Base-by-base conservation (phyloP, 2,329 filamentous ascomycete genomes). In the Chrysoporthe deuterocubensis region DNA sequence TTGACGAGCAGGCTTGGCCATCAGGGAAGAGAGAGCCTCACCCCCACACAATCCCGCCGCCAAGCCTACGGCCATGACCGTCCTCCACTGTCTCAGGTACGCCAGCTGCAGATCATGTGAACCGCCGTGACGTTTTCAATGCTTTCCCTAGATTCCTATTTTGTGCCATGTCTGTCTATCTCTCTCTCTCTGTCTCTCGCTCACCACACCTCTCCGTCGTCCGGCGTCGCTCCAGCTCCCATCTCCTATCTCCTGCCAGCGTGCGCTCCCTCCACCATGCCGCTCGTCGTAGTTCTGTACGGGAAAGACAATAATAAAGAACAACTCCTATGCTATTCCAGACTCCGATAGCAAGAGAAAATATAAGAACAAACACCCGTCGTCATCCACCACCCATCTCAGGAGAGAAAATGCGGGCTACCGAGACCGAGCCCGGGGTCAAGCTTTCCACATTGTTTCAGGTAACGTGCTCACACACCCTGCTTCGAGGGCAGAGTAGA, bases 261-360 rank as follows among this genome's bases (percentile, higher is more conserved):
- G 37, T 42, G 59, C 26, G 37, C 46, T 34, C 37, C 63, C 54
- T 46, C 18, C 62, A n/a, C 60, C 54, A 21, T n/a, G 59, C 37
- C 44, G 18, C 56, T 40, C 57, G 56, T 56, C 58, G 40, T 59
- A 67, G 46, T 48, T 62, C 64, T 59, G 67, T 37, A 68, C 46
- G 54, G 59, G 62, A 68, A 63, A 69, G 54, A 26, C 14, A 21
- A 21, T 40, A 44, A 44, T 43, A 60, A 66, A 69, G 57, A 65
- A 62, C 65, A 69, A 67, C 62, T 67, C 67, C 65, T 64, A 69
- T 69, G 67, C 67, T 69, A 69, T 66, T 67, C 67, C 67, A 57
- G 65, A 69, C 67, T 67, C 67, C 67, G 57, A 56, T 61, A 64
- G 65, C 65, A 66, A 68, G 62, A 57, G 60, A 67, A 67, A 58